A percentile compares a stretch with the other conserved stretches of the same genome.
Evolutionary conservation across 768 basidiomycete genomes (phyloP).

Genomic region (Boletus barrowsii): DNA sequence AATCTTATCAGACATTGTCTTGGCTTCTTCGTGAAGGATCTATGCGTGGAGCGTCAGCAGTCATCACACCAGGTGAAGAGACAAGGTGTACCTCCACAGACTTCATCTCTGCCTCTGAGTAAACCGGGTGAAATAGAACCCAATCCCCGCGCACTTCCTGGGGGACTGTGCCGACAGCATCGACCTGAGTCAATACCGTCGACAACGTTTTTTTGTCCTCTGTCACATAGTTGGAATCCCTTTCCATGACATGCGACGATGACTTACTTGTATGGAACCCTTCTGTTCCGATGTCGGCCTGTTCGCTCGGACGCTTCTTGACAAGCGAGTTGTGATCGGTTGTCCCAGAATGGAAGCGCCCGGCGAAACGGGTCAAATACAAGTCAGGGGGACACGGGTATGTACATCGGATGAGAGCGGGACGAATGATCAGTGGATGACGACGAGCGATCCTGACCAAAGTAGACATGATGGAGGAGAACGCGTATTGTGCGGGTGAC

Average conservation of each 20-base stretch:
- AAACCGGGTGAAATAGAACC: conserved; percentile 94
- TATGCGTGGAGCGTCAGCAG: conserved; percentile 24
- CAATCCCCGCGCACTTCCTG: conserved; percentile 69
- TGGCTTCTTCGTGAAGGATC: conserved; percentile 69
- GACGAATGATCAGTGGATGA: conserved; percentile 5
- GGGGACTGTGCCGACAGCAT: conserved; percentile 53
- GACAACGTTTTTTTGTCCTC: conserved; percentile 26
- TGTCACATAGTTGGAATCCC: conserved; percentile 3
- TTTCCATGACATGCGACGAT: neutral
- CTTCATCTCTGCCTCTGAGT: conserved; percentile 67
- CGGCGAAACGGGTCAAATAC: conserved; percentile 1
- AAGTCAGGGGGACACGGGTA: conserved; percentile 4
- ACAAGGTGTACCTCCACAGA: conserved; percentile 57
- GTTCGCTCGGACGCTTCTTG: conserved; percentile 23
- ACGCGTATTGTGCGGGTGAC: neutral
- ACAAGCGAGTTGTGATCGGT: conserved; percentile 21
- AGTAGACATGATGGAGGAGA: conserved; percentile 11
- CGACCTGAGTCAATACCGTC: conserved; percentile 24
- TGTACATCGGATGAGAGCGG: conserved; percentile 6
- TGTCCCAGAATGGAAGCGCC: conserved; percentile 23
- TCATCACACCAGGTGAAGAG: neutral
- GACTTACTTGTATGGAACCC: conserved; percentile 34
- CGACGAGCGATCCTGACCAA: conserved; percentile 13
- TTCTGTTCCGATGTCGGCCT: conserved; percentile 30
- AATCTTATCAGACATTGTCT: conserved; percentile 68